Base-by-base conservation (phyloP, 768 basidiomycete genomes). In the Tulasnella sp. region DNA sequence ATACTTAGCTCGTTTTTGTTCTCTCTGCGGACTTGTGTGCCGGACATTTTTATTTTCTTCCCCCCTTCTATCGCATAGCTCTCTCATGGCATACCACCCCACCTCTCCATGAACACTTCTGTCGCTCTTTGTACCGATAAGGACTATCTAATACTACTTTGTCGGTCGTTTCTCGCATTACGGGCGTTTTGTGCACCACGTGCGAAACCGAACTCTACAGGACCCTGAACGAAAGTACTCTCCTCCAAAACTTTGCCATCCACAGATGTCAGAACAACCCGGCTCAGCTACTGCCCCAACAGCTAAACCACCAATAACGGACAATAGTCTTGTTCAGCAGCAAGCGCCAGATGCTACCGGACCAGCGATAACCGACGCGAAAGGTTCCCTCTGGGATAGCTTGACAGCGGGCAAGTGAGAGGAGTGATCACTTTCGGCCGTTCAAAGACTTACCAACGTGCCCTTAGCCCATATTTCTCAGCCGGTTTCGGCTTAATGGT, bases 401-500 rank as follows among this genome's bases (percentile, higher is more conserved):
- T 31, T 75, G 25, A 67, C 45, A 36, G 22, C 49, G 54, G 67
- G 74, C 74, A 75, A 75, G 74, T 75, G 64, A 64, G 74, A 67
- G 34, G n/a, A 31, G 11, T 1, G 25, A 29, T 25, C 8, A 52
- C 25, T 49, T 29, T 0, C 22, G 14, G 36, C 25, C 34, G 40
- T 25, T 45, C 49, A 9, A 38, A 49, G 39, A 36, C 40, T 36
- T 73, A 36, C 8, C 52, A 17, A 29, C 72, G 19, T 34, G 15
- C 6, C 14, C 14, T 8, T 37, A 99, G 97, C 82, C 97, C 95
- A 45, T 96, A 95, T 85, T 99, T 99, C 82, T 94, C 97, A 82
- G 97, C 97, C 69, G 97, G 97, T 36, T 98, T 98, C 80, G 97
- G 97, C 42, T 88, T 99, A 45, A 96, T 99, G 96, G 97, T 96